Conservation (phyloP, 202 grass and related monocot genomes). For the Tripidium arundinaceum region DNA sequence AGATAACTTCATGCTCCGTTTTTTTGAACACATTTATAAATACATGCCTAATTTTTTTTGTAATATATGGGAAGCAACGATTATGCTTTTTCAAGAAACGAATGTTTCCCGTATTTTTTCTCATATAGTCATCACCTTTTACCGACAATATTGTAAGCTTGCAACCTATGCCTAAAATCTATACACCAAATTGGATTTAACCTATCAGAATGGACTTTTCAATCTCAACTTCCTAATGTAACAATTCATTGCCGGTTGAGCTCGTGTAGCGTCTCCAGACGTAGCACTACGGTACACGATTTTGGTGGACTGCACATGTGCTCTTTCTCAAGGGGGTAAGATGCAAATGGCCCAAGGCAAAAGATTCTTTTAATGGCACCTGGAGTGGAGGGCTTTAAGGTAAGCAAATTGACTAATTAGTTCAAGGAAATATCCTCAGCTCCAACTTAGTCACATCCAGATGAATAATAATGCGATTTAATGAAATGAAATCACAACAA, state of each 20-base stretch:
- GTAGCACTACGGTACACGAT: background rate
- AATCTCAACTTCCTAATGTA: background rate
- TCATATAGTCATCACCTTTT: background rate
- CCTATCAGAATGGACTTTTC: background rate
- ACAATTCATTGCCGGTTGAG: background rate
- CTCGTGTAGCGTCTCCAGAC: background rate
- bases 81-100: background rate
- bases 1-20: background rate
- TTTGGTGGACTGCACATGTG: constrained; percentile 15
- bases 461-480: constrained; percentile 1
- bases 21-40: background rate
- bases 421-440: background rate
- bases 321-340: constrained; percentile 29
- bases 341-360: constrained; percentile 29
- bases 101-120: background rate
- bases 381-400: constrained; percentile 31
- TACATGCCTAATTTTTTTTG: background rate
- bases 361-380: constrained; percentile 36
- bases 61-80: background rate
- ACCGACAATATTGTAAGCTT: no score
- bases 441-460: constrained; percentile 23
- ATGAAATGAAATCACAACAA: constrained; percentile 14
- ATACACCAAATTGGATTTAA: background rate
- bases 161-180: background rate
- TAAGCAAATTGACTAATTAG: constrained; percentile 32